Conservation (phyloP, 2,329 filamentous ascomycete genomes). For the Tolypocladium guangdongense region DNA sequence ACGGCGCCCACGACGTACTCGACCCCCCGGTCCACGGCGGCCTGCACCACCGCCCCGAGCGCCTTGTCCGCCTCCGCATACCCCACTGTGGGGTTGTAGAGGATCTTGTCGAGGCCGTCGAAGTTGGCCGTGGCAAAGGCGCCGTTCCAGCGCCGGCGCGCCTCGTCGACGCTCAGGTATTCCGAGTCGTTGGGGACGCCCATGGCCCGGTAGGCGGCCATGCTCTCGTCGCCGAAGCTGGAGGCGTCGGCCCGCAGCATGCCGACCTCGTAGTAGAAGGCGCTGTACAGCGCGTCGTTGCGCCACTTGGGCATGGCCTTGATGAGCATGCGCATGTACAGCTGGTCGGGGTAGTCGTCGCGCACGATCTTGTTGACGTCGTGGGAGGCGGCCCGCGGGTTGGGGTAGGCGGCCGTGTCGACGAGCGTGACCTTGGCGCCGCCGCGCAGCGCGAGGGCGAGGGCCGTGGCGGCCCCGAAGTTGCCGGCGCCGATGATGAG, state of each 20-base stretch:
- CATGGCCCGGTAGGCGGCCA: constrained; percentile 24
- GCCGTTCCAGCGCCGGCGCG: constrained; percentile 42
- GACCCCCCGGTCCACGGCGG: constrained; percentile 40
- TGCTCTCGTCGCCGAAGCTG: constrained; percentile 33
- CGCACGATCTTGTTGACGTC: constrained; percentile 34
- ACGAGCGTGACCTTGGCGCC: constrained; percentile 21
- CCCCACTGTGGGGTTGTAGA: constrained; percentile 47
- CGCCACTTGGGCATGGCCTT: constrained; percentile 30
- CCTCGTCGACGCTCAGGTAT: constrained; percentile 37
- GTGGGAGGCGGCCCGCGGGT: constrained; percentile 33
- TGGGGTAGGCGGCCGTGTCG: constrained; percentile 24
- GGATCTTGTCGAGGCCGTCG: constrained; percentile 40
- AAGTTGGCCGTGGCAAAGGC: constrained; percentile 47
- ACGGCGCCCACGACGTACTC: constrained; percentile 43
- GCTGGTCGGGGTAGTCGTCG: constrained; percentile 28
- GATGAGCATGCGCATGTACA: constrained; percentile 28
- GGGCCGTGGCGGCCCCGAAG: constrained; percentile 32
- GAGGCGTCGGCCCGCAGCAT: constrained; percentile 33
- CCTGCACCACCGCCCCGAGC: constrained; percentile 41
- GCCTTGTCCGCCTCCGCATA: constrained; percentile 49
- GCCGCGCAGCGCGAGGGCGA: constrained; percentile 20
- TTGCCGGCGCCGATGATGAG: constrained; percentile 32
- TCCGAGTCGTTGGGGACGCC: constrained; percentile 28
- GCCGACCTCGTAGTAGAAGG: constrained; percentile 46
- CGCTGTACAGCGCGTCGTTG: constrained; percentile 36